These are phyloP conservation scores for Posidonia australis DNA, from an alignment of 106 monocot species.

Conservation along the genomic window DNA sequence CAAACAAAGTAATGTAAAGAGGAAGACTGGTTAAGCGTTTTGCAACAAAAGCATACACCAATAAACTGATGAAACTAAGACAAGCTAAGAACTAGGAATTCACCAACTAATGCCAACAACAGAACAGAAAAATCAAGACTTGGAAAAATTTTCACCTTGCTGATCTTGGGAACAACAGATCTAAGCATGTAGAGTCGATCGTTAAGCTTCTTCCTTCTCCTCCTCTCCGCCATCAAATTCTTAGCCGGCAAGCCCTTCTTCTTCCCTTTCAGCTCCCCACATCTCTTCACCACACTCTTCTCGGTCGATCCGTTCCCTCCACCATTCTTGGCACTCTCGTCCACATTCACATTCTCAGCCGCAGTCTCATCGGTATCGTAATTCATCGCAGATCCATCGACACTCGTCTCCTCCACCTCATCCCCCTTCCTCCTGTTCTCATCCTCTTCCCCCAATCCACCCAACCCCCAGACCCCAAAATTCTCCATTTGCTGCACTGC, in stretches of 20 bases:
- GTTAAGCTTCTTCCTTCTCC: slow-evolving; percentile 79
- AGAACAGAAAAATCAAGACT: no score
- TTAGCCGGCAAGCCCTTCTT: slow-evolving; percentile 70
- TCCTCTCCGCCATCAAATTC: slow-evolving; percentile 75
- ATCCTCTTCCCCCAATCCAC: slow-evolving; percentile 21
- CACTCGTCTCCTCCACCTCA: slow-evolving; percentile 39
- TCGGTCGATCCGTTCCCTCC: slow-evolving; percentile 29
- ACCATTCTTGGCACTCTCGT: slow-evolving; percentile 15
- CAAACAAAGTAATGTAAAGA: no score
- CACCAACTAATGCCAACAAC: no score
- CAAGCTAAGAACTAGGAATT: no score
- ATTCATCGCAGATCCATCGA: slow-evolving; percentile 60
- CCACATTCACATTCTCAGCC: slow-evolving; percentile 17
- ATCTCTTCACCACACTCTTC: slow-evolving; percentile 23
- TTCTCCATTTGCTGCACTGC: no score
- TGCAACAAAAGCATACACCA: no score
- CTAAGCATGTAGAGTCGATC: slow-evolving; percentile 80
- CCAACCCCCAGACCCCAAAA: slow-evolving; percentile 18
- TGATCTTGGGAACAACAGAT: slow-evolving; percentile 75
- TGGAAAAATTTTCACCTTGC: slow-evolving; percentile 70
- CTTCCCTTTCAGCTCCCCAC: slow-evolving; percentile 44
- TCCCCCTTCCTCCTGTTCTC: slow-evolving; percentile 28
- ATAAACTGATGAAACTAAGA: no score
- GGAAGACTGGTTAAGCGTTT: no score
- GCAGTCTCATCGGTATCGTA: slow-evolving; percentile 32